Base-by-base conservation (phyloP, 2,329 filamentous ascomycete species). In the Sporothrix sp. region DNA sequence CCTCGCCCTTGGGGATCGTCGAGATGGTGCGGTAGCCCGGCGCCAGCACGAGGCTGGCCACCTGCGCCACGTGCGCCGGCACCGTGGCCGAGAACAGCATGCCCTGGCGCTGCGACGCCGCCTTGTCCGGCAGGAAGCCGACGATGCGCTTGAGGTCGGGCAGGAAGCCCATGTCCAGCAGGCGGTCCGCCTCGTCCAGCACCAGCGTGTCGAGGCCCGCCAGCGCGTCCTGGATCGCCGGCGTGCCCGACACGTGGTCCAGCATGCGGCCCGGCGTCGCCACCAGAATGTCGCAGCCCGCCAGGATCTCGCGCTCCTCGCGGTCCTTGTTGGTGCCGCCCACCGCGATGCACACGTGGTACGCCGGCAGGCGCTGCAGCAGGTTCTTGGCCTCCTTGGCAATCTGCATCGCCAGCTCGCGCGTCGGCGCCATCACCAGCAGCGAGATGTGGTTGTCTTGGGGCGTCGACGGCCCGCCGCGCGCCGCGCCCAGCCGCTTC, bases 21-120 rank as follows among this genome's bases (percentile, higher is more conserved):
- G 87, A 85, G 62, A 95, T 82, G 65, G 85, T 89, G 62, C 86
- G 81, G 74, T 91, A 94, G 49, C 80, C 67, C 10, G 71, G 76
- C 55, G 81, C 79, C 61, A 93, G 77, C 2, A 83, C 85, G 40
- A 76, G 64, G 36, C 77, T 74, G 35, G 89, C 85, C 51, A 94
- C 76, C 53, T 83, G 80, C 62, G 89, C 76, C 48, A 95, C 84
- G 62, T 91, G 88, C 21, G 79, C 77, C 35, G 80, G 83, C 66
- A 95, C 84, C 18, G 88, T 95, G 9, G 88, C 88, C 3, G 84
- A 89, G 72, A 93, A 95, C 42, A 93, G 79, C 72, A 87, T 87
- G 45, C 87, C 88, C 57, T 83, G 81, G 47, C 78, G 68, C 52
- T 81, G 72, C 25, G 79, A 75, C 47, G 73, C 65, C 2, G 69